Percentiles rank a stretch among this genome's conserved stretches.
phyloP scores from a whole-genome alignment of 2,329 filamentous ascomycete species.

The Stagonosporopsis tanaceti region DNA sequence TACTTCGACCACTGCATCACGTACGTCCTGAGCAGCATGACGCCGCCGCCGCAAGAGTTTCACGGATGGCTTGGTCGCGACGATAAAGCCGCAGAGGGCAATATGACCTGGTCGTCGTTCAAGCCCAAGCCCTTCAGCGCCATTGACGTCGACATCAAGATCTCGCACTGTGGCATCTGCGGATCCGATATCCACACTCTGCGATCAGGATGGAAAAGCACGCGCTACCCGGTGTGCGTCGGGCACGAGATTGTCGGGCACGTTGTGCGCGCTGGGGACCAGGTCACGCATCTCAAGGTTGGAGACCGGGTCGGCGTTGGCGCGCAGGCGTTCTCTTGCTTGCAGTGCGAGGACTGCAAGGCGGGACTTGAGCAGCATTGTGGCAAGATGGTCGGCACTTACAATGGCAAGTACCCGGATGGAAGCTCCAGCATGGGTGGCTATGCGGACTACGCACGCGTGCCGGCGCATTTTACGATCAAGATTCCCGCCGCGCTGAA shows the following conservation, averaged over 20 bases:
- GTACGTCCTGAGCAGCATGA: slow-evolving; percentile 23
- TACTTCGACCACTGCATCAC: not conserved
- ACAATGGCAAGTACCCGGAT: slow-evolving; percentile 62
- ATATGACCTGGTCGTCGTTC: slow-evolving; percentile 63
- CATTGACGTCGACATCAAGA: slow-evolving; percentile 48
- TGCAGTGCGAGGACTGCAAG: slow-evolving; percentile 64
- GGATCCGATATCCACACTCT: slow-evolving; percentile 50
- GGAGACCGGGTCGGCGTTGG: slow-evolving; percentile 68
- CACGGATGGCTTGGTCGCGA: slow-evolving; percentile 66
- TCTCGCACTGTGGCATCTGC: slow-evolving; percentile 47
- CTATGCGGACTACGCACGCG: slow-evolving; percentile 64
- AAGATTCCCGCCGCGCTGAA: slow-evolving; percentile 62
- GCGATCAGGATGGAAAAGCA: slow-evolving; percentile 55
- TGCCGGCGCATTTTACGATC: slow-evolving; percentile 66
- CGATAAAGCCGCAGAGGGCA: slow-evolving; percentile 58
- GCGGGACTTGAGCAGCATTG: slow-evolving; percentile 56
- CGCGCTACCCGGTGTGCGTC: slow-evolving; percentile 53
- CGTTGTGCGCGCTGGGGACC: slow-evolving; percentile 47
- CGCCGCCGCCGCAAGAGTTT: slow-evolving; percentile 56
- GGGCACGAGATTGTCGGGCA: slow-evolving; percentile 55
- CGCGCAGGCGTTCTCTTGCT: slow-evolving; percentile 59
- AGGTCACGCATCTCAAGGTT: slow-evolving; percentile 59
- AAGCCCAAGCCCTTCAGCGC: slow-evolving; percentile 51
- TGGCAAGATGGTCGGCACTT: slow-evolving; percentile 63
- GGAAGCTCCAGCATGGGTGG: slow-evolving; percentile 73